Conservation (phyloP, 352 stramenopile species). For the Pythium oligandrum region DNA sequence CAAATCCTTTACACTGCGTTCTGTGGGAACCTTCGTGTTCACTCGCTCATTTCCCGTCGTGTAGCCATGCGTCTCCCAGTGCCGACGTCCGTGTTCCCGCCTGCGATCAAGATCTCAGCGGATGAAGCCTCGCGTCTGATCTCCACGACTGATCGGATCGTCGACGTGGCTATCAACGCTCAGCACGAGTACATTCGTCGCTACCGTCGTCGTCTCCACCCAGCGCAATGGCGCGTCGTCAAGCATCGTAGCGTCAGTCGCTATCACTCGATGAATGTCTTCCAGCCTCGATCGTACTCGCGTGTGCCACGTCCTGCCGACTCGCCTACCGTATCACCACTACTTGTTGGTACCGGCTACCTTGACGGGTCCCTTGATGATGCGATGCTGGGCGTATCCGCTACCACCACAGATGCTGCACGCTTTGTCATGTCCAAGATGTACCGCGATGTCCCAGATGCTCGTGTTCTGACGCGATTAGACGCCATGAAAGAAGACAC, state of each 20-base stretch:
- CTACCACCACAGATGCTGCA: constrained; percentile 20
- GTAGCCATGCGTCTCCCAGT: constrained; percentile 17
- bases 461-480: constrained; percentile 20
- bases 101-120: constrained; percentile 21
- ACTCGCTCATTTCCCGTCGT: background rate
- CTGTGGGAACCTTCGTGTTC: background rate
- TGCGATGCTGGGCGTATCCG: constrained; percentile 23
- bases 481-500: constrained; percentile 14
- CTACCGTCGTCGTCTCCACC: constrained; percentile 21
- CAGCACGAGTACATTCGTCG: constrained; percentile 18
- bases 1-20: no score
- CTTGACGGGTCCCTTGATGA: constrained; percentile 23
- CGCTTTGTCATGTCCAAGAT: constrained; percentile 16
- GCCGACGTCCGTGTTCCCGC: constrained; percentile 17
- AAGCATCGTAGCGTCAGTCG: constrained; percentile 6
- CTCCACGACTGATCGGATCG: constrained; percentile 20
- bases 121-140: constrained; percentile 21
- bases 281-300: constrained; percentile 6
- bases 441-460: constrained; percentile 23
- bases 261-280: constrained; percentile 11
- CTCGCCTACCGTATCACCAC: constrained; percentile 22
- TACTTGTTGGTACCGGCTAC: constrained; percentile 23
- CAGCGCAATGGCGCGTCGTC: constrained; percentile 17
- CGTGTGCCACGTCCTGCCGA: constrained; percentile 6
- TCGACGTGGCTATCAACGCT: constrained; percentile 21